These are phyloP conservation scores for Urtica urens DNA, from an alignment of 306 rosid genomes.

Conservation along the genomic window DNA sequence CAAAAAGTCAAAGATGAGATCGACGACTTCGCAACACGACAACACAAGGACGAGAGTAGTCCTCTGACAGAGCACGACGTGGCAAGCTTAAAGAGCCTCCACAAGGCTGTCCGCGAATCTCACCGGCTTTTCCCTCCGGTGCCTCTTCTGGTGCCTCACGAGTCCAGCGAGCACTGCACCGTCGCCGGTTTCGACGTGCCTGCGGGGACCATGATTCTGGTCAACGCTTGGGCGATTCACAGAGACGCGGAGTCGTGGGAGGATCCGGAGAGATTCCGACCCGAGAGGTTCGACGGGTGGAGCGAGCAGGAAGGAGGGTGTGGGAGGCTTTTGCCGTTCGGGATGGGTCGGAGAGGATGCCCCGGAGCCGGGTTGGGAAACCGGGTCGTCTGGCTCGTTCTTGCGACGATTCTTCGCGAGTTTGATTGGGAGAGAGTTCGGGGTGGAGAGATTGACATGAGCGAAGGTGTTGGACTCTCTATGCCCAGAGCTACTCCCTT, in stretches of 20 bases:
- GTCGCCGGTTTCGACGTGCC: conserved; percentile 16
- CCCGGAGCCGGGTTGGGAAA: conserved; percentile 32
- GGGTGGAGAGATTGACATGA: conserved; percentile 8
- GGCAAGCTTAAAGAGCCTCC: conserved; percentile 18
- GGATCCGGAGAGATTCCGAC: conserved; percentile 15
- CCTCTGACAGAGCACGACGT: conserved; percentile 14
- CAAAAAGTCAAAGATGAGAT: conserved; percentile 10
- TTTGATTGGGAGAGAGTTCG: conserved; percentile 28
- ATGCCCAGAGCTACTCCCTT: conserved; percentile 6
- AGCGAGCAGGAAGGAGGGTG: not conserved
- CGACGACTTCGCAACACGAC: not conserved
- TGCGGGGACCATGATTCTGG: conserved; percentile 14
- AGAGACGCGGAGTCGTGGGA: conserved; percentile 21
- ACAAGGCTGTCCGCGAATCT: conserved; percentile 18
- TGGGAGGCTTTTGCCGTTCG: conserved; percentile 35
- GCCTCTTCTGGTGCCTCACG: conserved; percentile 11
- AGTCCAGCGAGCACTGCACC: conserved; percentile 14
- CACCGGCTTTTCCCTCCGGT: conserved; percentile 9
- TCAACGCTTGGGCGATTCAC: conserved; percentile 26
- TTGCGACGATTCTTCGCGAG: conserved; percentile 24
- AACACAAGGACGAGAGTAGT: conserved; percentile 14
- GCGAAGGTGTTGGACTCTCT: not conserved
- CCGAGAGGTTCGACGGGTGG: conserved; percentile 24
- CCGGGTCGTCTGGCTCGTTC: conserved; percentile 9
- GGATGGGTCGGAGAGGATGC: conserved; percentile 35